A percentile compares a stretch with the other conserved stretches of the same genome.
These are phyloP conservation scores for Aspergillus awamori DNA, from an alignment of 2,329 filamentous ascomycete genomes.

Conservation along the genomic window DNA sequence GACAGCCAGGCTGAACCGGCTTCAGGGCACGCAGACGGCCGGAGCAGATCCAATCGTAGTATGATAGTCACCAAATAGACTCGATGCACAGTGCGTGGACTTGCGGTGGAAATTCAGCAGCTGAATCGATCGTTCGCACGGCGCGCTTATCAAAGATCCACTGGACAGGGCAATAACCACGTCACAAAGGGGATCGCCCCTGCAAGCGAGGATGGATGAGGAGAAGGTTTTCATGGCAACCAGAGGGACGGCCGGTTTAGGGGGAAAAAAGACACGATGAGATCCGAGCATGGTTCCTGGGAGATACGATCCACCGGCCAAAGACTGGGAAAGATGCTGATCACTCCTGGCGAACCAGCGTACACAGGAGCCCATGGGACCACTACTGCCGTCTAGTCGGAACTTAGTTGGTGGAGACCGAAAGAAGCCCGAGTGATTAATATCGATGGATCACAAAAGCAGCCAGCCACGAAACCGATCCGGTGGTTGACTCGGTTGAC, in stretches of 20 bases:
- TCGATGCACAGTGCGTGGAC: not conserved
- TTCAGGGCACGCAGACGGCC: not conserved
- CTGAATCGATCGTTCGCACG: conserved; percentile 5
- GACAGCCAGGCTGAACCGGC: conserved; percentile 11
- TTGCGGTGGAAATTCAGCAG: conserved; percentile 3
- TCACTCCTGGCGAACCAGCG: conserved; percentile 17
- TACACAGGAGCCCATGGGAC: conserved; percentile 4
- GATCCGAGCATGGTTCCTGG: conserved; percentile 20
- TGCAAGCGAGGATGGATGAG: conserved; percentile 7
- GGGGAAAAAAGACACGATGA: conserved; percentile 18
- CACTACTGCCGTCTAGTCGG: conserved; percentile 4
- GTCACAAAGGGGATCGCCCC: conserved; percentile 14
- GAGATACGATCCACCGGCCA: conserved; percentile 10
- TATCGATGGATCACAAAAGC: conserved; percentile 9
- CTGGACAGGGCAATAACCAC: conserved; percentile 16
- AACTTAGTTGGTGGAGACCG: conserved; percentile 7
- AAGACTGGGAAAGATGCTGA: conserved; percentile 11
- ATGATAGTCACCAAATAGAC: not conserved
- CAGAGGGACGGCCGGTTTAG: conserved; percentile 4
- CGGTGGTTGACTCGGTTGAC: not conserved
- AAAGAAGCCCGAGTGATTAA: conserved; percentile 6
- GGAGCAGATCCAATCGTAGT: not conserved
- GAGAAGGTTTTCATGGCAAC: conserved; percentile 13
- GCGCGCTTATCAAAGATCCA: conserved; percentile 19
- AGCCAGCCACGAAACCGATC: conserved; percentile 9